phyloP scores from a whole-genome alignment of 306 rosid species.

The Pueraria montana region DNA sequence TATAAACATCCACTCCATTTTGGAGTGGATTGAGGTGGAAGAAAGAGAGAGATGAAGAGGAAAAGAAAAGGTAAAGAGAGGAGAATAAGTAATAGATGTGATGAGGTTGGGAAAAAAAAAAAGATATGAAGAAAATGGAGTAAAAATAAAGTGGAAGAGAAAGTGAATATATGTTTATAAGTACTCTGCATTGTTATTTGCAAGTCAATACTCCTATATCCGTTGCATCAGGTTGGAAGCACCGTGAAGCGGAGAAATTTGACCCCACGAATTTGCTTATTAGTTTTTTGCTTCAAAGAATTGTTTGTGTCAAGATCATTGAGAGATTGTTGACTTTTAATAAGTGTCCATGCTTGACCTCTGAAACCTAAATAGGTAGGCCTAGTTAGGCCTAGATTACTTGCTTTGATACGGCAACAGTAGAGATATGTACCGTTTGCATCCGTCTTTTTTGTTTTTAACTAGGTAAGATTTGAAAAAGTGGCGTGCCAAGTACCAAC shows the following conservation, averaged over 20 bases:
- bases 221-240: slow-evolving; percentile 26
- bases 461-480: too few relatives aligned
- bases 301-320: not conserved
- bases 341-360: slow-evolving; percentile 3
- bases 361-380: not conserved
- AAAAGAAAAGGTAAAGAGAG: not conserved
- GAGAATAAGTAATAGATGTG: not conserved
- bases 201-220: not conserved
- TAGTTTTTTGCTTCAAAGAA: slow-evolving; percentile 24
- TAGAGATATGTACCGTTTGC: too few relatives aligned
- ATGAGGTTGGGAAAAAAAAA: not conserved
- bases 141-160: not conserved
- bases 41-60: not conserved
- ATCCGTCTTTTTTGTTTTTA: too few relatives aligned
- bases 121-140: not conserved
- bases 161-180: not conserved
- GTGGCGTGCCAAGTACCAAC: too few relatives aligned
- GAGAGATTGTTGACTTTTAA: slow-evolving; percentile 34
- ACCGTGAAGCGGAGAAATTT: slow-evolving; percentile 25
- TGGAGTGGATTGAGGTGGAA: not conserved
- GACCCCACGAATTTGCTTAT: slow-evolving; percentile 15
- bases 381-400: not conserved
- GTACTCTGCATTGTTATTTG: not conserved
- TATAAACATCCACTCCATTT: not conserved
- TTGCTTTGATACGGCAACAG: not conserved